Percentiles rank a stretch among this genome's conserved stretches.
Evolutionary conservation across 495 filamentous ascomycete genomes (phyloP).

Genomic region (Lentithecium fluviatile): DNA sequence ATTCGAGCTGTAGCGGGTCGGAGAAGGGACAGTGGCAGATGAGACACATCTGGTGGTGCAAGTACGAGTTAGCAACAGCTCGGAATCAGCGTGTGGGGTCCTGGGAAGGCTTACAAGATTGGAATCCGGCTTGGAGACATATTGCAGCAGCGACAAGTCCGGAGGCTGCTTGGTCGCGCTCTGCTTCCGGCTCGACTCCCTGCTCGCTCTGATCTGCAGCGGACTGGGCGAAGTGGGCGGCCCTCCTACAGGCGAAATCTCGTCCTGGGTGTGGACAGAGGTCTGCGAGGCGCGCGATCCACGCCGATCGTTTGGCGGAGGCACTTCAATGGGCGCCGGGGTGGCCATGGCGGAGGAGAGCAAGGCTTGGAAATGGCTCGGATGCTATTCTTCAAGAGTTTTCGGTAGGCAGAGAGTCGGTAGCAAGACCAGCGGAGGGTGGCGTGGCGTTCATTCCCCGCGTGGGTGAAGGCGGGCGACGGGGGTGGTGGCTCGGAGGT

Average conservation of each 20-base stretch:
- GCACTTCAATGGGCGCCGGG: slow-evolving; percentile 22
- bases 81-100: too few relatives aligned
- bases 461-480: background rate
- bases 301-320: slow-evolving; percentile 29
- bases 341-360: slow-evolving; percentile 24
- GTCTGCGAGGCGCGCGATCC: slow-evolving; percentile 24
- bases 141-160: too few relatives aligned
- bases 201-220: slow-evolving; percentile 14
- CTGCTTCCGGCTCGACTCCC: too few relatives aligned
- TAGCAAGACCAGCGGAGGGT: background rate
- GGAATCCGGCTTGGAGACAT: too few relatives aligned
- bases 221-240: slow-evolving; percentile 9
- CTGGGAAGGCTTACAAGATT: too few relatives aligned
- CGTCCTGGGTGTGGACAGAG: too few relatives aligned
- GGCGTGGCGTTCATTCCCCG: background rate
- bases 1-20: slow-evolving; percentile 67
- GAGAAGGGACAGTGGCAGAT: slow-evolving; percentile 79
- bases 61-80: too few relatives aligned
- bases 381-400: too few relatives aligned
- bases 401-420: too few relatives aligned
- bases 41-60: slow-evolving; percentile 65
- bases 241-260: too few relatives aligned
- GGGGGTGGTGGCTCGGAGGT: background rate
- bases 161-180: too few relatives aligned
- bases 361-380: slow-evolving; percentile 13